Base-by-base conservation (phyloP, 768 basidiomycete genomes). In the Suillus hirtellus region DNA sequence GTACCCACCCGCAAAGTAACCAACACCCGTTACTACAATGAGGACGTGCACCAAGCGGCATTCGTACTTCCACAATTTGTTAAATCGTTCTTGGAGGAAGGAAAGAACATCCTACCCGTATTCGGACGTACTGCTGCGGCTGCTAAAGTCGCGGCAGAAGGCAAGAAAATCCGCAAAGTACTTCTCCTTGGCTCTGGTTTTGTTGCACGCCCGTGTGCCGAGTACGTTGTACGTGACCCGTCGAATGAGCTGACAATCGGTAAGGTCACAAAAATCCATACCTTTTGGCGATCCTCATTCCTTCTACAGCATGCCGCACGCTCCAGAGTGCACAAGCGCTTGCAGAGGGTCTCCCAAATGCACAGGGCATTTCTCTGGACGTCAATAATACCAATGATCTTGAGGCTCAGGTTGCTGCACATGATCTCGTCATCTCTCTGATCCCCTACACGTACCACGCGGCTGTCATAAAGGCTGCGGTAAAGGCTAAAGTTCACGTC, bases 11-110 rank as follows among this genome's bases (percentile, higher is more conserved):
- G 95, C 62, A 79, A 88, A 52, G 86, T 96, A 40, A 78, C 82
- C 47, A 77, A 78, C 65, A 92, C 90, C 37, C 83, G 81, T 60
- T 99, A 99, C 82, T 99, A 95, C 80, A 97, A 90, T 73, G 80
- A 84, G 64, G 77, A 84, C 4, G 78, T 98, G 40, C 97, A 99
- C 80, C 79, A 79, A 35, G 81, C 91, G 1, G 87, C 96, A 0
- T 99, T 98, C 76, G 80, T 89, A 59, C 86, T 99, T 34, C 97
- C 97, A n/a, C 93, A 97, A 75, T 99, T 99, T 69, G 92, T 84
- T 4, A 85, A 89, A 38, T 81, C 83, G 11, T 79, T 89, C 63
- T 80, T 98, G 59, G 85, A 92, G 60, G 92, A 95, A 15, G 85
- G 82, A 50, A 86, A 82, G 65, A 82, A 90, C 72, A 70, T 95